Conservation (phyloP, 768 basidiomycete genomes). For the Ramaria rubella region DNA sequence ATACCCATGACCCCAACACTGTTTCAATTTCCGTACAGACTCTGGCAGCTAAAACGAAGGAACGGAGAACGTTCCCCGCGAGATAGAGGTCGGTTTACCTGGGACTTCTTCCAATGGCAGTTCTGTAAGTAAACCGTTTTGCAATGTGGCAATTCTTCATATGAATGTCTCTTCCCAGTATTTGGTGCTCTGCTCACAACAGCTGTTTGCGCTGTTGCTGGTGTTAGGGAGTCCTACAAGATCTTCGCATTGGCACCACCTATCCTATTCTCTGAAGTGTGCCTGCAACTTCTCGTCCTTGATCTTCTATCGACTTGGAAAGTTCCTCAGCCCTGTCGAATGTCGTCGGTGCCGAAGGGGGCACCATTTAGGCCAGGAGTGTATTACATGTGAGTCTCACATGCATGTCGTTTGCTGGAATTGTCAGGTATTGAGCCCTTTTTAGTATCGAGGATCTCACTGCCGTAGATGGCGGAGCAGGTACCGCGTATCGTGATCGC, state of each 20-base stretch:
- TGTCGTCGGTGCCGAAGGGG: constrained; percentile 6
- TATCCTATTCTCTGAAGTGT: neutral
- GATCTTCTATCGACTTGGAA: neutral
- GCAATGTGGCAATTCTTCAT: neutral
- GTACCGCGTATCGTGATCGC: constrained; percentile 3
- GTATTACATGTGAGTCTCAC: constrained; percentile 2
- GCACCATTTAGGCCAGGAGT: neutral
- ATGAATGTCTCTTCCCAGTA: neutral
- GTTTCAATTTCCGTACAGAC: constrained; percentile 2
- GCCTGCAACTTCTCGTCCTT: neutral
- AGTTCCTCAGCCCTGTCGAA: constrained; percentile 1
- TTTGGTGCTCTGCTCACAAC: neutral
- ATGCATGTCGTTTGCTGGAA: neutral
- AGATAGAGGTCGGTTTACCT: neutral
- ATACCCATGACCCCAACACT: neutral
- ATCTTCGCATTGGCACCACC: neutral
- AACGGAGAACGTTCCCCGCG: constrained; percentile 5
- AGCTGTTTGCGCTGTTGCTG: neutral
- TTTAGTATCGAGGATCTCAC: constrained; percentile 8
- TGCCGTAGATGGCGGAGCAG: neutral
- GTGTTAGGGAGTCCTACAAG: neutral
- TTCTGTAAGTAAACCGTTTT: neutral
- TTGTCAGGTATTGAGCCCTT: neutral
- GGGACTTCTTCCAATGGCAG: constrained; percentile 8
- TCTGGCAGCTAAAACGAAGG: neutral